These are phyloP conservation scores for Lagenidium sp. DNA, from an alignment of 352 stramenopile genomes.

Conservation along the genomic window DNA sequence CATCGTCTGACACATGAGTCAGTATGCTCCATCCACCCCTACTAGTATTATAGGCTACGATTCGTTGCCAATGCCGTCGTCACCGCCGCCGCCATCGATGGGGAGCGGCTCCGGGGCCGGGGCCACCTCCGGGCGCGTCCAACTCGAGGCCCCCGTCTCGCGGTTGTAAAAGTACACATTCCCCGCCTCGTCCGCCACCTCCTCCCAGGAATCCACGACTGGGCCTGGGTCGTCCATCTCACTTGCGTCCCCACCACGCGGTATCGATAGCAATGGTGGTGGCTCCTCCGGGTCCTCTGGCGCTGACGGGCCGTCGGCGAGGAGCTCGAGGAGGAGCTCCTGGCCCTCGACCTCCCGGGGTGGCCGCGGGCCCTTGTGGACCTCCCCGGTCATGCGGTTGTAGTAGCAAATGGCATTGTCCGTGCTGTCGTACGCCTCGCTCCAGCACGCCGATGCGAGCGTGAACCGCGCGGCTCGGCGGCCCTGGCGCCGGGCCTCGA, in stretches of 20 bases:
- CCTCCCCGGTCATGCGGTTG: constrained; percentile 59
- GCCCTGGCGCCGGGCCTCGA: constrained; percentile 25
- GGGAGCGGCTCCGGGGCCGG: too few relatives aligned
- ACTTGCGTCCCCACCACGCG: not conserved
- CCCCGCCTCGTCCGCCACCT: constrained; percentile 55
- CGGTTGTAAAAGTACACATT: constrained; percentile 74
- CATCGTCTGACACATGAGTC: too few relatives aligned
- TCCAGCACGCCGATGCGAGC: constrained; percentile 57
- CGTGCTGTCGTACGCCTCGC: constrained; percentile 54
- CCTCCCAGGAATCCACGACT: too few relatives aligned
- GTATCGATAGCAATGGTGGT: too few relatives aligned
- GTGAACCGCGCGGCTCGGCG: constrained; percentile 37
- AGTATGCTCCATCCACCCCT: too few relatives aligned
- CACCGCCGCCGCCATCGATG: too few relatives aligned
- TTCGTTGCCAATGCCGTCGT: too few relatives aligned
- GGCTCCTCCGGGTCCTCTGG: not conserved
- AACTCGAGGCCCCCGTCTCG: constrained; percentile 47
- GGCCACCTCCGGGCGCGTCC: constrained; percentile 43
- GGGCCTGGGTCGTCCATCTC: constrained; percentile 9
- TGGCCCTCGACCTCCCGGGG: constrained; percentile 58
- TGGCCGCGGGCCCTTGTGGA: constrained; percentile 34
- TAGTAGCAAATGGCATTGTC: constrained; percentile 58
- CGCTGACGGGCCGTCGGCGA: constrained; percentile 5
- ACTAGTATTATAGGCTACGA: too few relatives aligned
- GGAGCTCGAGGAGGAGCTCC: constrained; percentile 58